Base-by-base conservation (phyloP, 805 yeast genomes). In the Tetrapisispora iriomotensis region DNA sequence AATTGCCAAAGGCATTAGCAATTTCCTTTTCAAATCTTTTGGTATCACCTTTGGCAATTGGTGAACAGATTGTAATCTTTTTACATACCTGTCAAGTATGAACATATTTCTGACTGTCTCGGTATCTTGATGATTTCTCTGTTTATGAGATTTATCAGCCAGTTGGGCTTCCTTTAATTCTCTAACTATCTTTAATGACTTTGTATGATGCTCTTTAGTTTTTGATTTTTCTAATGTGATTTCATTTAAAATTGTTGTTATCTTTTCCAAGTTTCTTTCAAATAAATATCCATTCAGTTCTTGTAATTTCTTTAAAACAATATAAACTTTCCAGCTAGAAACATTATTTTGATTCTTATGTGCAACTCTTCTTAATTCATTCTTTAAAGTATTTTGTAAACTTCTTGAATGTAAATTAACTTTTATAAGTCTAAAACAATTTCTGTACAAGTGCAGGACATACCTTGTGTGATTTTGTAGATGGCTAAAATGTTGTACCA, bases 401-500 rank as follows among this genome's bases (percentile, higher is more conserved):
- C 42, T 45, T 9, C 27, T 38, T 8, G 59, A 53, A 25, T 34
- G 28, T 14, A 44, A 43, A 29, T 34, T 25, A 26, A 48, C 39
- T 6, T 43, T 29, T 1, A 52, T 34, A 38, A 59, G 60, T 25
- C 64, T 51, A 22, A 61, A 35, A 4, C 58, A 45, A n/a, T 51
- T 42, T 8, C 64, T 48, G 38, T 60, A 64, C 15, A 63, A 44
- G 9, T 42, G 43, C 5, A 58, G 32, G 1, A 64, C 65, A 31
- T 58, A 50, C 6, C 26, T 25, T 34, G 44, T 53, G 36, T 65
- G 69, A 2, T 54, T 42, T 4, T 39, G 39, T 3, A 61, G 38
- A 8, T 44, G 29, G 13, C 51, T 49, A 45, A 64, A 64, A 39
- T 58, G 61, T 7, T 49, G 47, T 21, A 56, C 60, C 65, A 55